These are phyloP conservation scores for Pythium scleroteichum DNA, from an alignment of 352 stramenopile genomes.

Conservation along the genomic window DNA sequence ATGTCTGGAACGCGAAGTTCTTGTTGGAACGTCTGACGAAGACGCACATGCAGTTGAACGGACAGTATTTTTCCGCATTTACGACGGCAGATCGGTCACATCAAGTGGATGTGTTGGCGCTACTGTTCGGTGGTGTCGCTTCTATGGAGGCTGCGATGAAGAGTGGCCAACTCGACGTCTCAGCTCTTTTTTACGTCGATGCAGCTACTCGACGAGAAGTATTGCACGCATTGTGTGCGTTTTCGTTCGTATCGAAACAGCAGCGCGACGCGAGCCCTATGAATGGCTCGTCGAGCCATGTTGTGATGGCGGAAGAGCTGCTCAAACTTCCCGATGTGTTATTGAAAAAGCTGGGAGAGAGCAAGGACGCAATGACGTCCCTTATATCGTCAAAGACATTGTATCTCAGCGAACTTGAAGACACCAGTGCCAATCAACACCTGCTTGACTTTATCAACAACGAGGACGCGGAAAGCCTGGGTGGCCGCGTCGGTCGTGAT, in stretches of 20 bases:
- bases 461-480: slow-evolving; percentile 33
- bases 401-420: slow-evolving; percentile 59
- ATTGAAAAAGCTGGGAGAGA: slow-evolving; percentile 59
- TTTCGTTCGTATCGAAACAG: slow-evolving; percentile 65
- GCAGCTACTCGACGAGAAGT: slow-evolving; percentile 63
- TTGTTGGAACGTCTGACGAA: slow-evolving; percentile 65
- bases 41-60: slow-evolving; percentile 27
- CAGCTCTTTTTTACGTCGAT: slow-evolving; percentile 75
- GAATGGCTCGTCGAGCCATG: slow-evolving; percentile 25
- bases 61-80: slow-evolving; percentile 29
- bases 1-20: slow-evolving; percentile 74
- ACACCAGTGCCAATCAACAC: slow-evolving; percentile 34
- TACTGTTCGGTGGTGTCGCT: slow-evolving; percentile 68
- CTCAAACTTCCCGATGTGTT: slow-evolving; percentile 62
- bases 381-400: slow-evolving; percentile 72
- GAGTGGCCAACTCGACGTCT: slow-evolving; percentile 70
- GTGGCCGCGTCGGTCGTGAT: slow-evolving; percentile 38
- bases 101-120: slow-evolving; percentile 66
- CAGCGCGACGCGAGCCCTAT: slow-evolving; percentile 18
- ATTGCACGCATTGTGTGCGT: slow-evolving; percentile 78
- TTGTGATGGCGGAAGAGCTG: slow-evolving; percentile 66
- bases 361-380: slow-evolving; percentile 48
- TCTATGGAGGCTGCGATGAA: slow-evolving; percentile 85
- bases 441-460: slow-evolving; percentile 35
- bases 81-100: slow-evolving; percentile 9